phyloP scores from a whole-genome alignment of 129 eudicot genomes.

The Flaveria brownii region DNA sequence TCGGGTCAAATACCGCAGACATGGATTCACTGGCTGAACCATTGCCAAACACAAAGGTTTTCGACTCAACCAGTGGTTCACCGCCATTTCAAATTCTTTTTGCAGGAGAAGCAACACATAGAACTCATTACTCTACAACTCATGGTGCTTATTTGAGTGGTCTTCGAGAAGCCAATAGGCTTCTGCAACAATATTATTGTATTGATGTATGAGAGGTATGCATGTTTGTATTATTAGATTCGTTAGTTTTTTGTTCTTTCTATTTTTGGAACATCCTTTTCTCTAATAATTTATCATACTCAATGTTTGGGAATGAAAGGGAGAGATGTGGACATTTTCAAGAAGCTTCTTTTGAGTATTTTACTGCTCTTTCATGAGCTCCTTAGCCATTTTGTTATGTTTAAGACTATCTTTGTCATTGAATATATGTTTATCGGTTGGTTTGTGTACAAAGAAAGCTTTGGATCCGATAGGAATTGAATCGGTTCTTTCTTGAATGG shows the following conservation, averaged over 20 bases:
- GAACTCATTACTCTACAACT: constrained; percentile 88
- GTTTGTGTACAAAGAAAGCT: constrained; percentile 27
- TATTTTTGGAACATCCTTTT: constrained; percentile 33
- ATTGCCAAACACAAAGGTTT: constrained; percentile 45
- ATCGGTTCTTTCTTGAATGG: not conserved
- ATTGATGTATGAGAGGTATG: constrained; percentile 37
- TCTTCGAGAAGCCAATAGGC: constrained; percentile 93
- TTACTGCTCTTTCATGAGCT: constrained; percentile 29
- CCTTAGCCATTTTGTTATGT: constrained; percentile 22
- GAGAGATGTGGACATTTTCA: constrained; percentile 40
- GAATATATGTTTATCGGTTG: constrained; percentile 24
- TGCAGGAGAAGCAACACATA: constrained; percentile 97
- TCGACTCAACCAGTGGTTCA: constrained; percentile 22
- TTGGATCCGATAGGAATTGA: constrained; percentile 23
- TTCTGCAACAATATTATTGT: constrained; percentile 69
- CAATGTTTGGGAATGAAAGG: constrained; percentile 35
- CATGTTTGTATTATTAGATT: constrained; percentile 33
- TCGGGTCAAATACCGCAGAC: constrained; percentile 77
- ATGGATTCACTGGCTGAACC: constrained; percentile 72
- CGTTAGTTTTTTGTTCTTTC: constrained; percentile 22
- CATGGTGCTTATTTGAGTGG: constrained; percentile 98
- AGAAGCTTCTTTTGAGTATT: constrained; percentile 40
- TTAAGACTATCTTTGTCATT: constrained; percentile 39
- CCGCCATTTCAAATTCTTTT: constrained; percentile 70
- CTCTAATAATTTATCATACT: constrained; percentile 38